Percentiles rank a stretch among this genome's conserved stretches.
These are phyloP conservation scores for Schrenkiella parvula DNA, from an alignment of 345 rosid genomes.

Conservation along the genomic window DNA sequence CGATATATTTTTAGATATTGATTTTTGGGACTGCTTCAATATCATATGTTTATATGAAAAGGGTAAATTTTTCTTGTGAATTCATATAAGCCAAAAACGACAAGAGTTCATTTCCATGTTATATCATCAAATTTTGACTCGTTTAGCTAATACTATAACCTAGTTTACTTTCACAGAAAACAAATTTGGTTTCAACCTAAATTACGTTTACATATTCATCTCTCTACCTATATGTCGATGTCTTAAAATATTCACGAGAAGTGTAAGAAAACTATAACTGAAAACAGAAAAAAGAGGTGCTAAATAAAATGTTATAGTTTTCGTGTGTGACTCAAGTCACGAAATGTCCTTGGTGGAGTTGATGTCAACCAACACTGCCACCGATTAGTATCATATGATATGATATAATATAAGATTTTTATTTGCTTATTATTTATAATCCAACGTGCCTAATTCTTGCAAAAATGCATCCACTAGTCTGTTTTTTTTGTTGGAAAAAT, in stretches of 20 bases:
- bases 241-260: slow-evolving; percentile 1
- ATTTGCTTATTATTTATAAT: neutral
- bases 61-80: neutral
- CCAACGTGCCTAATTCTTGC: neutral
- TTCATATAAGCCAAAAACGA: neutral
- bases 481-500: neutral
- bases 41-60: neutral
- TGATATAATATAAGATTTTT: neutral
- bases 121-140: neutral
- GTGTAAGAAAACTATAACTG: neutral
- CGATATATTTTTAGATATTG: neutral
- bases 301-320: neutral
- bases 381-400: neutral
- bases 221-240: neutral
- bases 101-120: neutral
- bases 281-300: neutral
- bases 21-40: neutral
- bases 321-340: slow-evolving; percentile 10
- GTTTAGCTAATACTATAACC: neutral
- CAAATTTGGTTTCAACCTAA: neutral
- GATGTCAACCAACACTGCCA: slow-evolving; percentile 23
- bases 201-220: neutral
- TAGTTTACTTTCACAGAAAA: neutral
- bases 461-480: neutral
- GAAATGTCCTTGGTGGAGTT: slow-evolving; percentile 11